Base-by-base conservation (phyloP, 2,329 filamentous ascomycete species). In the Xylogone sp. region DNA sequence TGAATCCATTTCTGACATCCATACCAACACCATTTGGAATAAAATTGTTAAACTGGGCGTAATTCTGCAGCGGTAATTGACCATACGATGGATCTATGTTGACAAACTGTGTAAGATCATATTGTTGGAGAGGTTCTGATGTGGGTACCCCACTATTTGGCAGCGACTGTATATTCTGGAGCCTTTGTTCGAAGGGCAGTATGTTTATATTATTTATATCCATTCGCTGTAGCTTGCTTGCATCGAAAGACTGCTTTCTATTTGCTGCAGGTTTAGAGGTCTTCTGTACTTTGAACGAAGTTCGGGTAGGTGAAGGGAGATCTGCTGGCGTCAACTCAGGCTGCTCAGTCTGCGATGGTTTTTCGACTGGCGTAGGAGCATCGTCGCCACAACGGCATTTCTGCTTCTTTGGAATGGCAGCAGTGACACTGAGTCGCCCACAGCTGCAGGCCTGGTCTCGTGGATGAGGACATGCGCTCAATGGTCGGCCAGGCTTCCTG, bases 401-500 rank as follows among this genome's bases (percentile, higher is more conserved):
- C 53, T 81, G 76, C 56, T 78, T 78, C 57, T 76, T 75, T 1
- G 82, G 81, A 51, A 86, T 81, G 7, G 82, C 82, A 29, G 81
- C 82, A 16, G 84, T 86, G n/a, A 88, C 76, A 53, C 78, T 77
- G 43, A 77, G 76, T 64, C 82, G 87, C 29, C 75, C 76, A 65
- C 84, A 88, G 42, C 78, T 78, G 47, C 81, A 81, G 24, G 77
- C 74, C 43, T 63, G 61, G 42, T 60, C 58, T 52, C 56, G 58
- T 6, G 82, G 78, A 60, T 88, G 86, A 49, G 86, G 84, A 61
- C 86, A 89, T 49, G 79, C 78, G 66, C 84, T 88, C 50, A 89
- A 69, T 8, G 86, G 86, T 46, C 86, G 77, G 18, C 86, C 86
- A 16, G 86, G 86, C 62, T 88, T 88, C 56, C 85, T 80, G 16